Evolutionary conservation across 2,329 filamentous ascomycete genomes (phyloP), one percentile per base, ranked within the genome.

Genomic region (Polychaeton citri): DNA sequence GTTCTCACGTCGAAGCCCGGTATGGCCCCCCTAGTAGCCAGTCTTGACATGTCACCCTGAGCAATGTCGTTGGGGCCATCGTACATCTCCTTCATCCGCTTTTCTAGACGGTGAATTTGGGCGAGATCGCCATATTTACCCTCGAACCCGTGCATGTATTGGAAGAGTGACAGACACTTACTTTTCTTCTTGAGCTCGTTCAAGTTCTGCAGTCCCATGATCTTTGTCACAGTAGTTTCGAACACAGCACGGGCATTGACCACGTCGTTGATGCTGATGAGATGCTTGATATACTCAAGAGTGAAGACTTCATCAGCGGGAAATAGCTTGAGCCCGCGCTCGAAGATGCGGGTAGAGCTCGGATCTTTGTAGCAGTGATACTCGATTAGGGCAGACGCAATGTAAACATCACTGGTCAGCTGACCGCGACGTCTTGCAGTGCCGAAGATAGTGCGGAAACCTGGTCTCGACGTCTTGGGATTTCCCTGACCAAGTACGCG

Each of bases 351-450:
- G 30, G 81, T 83, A 1, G 87, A 88, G 1, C 90, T 84, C 1
- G 79, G 74, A 50, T 96, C 90, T 53, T 93, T 90, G 60, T 98
- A 98, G 47, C 92, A 92, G 48, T 93, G 79, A 54, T 90, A 88
- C 58, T 98, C 90, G 52, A 98, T 82, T 40, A 93, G 69, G 12
- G 92, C 90, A 47, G 85, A 85, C 1, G 86, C 86, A 36, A 95
- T 82, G 54, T 98, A 98, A 5, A 95, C 84, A 55, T 96, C 90
- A 49, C 85, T 93, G 6, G 85, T 90, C 32, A 98, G 72, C 36
- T 86, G 81, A 13, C 90, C 92, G 44, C 79, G 78, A 50, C 82
- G 81, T 21, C 90, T 76, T 33, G 90, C 87, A 57, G 96, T 86
- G 2, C 76, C 79, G 53, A 98, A 96, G 9, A 95, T 76, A 46